Evolutionary conservation across 345 rosid species (phyloP), one percentile per base, ranked within the genome.

Genomic region (Citrus unshiu): DNA sequence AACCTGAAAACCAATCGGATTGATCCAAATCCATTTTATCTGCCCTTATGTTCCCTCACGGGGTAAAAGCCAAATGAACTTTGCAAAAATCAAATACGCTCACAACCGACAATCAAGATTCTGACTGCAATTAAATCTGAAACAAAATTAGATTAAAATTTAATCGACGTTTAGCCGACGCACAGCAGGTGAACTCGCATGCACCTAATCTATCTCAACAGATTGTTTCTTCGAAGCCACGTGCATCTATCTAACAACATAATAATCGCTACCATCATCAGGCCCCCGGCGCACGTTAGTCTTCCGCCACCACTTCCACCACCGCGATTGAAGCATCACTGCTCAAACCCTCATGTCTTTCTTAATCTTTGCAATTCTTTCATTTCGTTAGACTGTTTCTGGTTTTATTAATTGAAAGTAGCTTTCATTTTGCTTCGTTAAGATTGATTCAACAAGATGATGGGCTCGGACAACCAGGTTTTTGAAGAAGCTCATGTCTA

Each of bases 381-480:
- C 24, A 8, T 34, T 65, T 65, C 9, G 21, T 34, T 59, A 32
- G 4, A 18, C 25, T 65, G 43, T 32, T 19, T 65, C 1, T 35
- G 35, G n/a, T 65, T 21, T 9, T 8, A 57, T 46, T 74, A 16
- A 25, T 46, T 61, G 32, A 16, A 14, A 62, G 29, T 30, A 34
- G 72, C 69, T 63, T 25, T 2, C 27, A 29, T 6, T 4, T 7
- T 40, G 58, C 22, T 76, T 76, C 14, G 3, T 65, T 66, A 21
- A 9, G 22, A 30, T 56, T 54, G 62, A 56, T 51, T 39, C 13
- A 51, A 49, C 40, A 79, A 78, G 82, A 95, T 95, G 99, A 93
- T 93, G 99, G 98, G 94, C 73, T 92, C 96, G 69, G 97, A 93
- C 80, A 88, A 85, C 72, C 90, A 84, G 64, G 89, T 87, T 43